phyloP scores from a whole-genome alignment of 805 yeast species.

The Starmerella bombicola region DNA sequence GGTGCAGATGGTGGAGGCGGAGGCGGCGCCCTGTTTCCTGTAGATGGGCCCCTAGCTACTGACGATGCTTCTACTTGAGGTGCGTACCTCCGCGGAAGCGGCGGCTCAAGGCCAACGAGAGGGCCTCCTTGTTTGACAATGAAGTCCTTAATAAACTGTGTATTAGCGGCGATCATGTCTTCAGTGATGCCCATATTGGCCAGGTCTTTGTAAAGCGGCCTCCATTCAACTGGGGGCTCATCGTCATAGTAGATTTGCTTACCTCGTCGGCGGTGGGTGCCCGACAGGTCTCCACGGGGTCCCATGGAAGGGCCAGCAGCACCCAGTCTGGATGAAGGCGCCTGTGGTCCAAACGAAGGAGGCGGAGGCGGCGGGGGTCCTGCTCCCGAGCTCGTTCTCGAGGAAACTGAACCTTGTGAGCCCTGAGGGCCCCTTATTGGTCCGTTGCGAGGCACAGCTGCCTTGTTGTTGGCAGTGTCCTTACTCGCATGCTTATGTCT shows the following conservation, averaged over 20 bases:
- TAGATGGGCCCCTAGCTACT: background rate
- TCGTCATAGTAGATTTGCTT: constrained; percentile 53
- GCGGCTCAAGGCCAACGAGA: constrained; percentile 73
- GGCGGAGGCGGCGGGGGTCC: constrained; percentile 23
- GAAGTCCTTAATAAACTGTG: constrained; percentile 70
- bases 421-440: background rate
- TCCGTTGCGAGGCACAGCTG: constrained; percentile 53
- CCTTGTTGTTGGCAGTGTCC: constrained; percentile 72
- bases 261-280: constrained; percentile 25
- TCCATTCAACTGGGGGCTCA: constrained; percentile 76
- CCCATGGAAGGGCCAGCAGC: constrained; percentile 30
- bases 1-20: constrained; percentile 31
- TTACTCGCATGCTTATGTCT: constrained; percentile 78
- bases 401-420: background rate
- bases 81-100: constrained; percentile 49
- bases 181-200: constrained; percentile 71
- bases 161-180: constrained; percentile 78
- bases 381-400: background rate
- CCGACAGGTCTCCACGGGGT: constrained; percentile 49
- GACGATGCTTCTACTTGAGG: constrained; percentile 17
- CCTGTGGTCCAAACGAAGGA: constrained; percentile 45
- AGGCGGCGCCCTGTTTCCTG: constrained; percentile 6
- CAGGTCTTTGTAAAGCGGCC: constrained; percentile 56
- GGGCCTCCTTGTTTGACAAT: constrained; percentile 66
- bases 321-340: constrained; percentile 3